phyloP scores from a whole-genome alignment of 345 rosid species.

The Eucalyptus caleyi region DNA sequence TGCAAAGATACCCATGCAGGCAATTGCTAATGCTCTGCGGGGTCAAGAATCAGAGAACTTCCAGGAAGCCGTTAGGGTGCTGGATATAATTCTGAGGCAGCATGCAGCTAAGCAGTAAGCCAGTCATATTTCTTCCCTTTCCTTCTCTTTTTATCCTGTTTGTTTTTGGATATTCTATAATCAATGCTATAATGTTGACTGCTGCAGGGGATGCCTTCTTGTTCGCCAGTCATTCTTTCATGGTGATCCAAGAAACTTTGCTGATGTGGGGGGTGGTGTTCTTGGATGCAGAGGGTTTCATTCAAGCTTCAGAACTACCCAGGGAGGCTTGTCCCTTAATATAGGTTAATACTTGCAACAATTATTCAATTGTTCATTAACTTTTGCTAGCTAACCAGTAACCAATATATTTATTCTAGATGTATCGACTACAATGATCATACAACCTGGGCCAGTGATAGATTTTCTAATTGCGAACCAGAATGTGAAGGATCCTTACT shows the following conservation, averaged over 20 bases:
- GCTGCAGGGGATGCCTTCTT: slow-evolving; percentile 81
- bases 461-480: slow-evolving; percentile 72
- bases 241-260: slow-evolving; percentile 57
- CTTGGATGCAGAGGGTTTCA: slow-evolving; percentile 80
- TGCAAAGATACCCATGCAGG: slow-evolving; percentile 72
- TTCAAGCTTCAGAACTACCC: slow-evolving; percentile 76
- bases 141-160: not conserved
- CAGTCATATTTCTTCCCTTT: not conserved
- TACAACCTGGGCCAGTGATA: slow-evolving; percentile 70
- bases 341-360: slow-evolving; percentile 28
- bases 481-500: slow-evolving; percentile 46
- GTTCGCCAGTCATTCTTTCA: slow-evolving; percentile 85
- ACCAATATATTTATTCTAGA: slow-evolving; percentile 17
- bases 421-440: slow-evolving; percentile 87
- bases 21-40: slow-evolving; percentile 67
- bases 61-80: slow-evolving; percentile 70
- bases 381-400: not conserved
- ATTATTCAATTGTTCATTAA: not conserved
- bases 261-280: slow-evolving; percentile 72
- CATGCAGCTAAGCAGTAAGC: slow-evolving; percentile 86
- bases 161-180: not conserved
- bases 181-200: not conserved
- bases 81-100: slow-evolving; percentile 78
- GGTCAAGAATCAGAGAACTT: slow-evolving; percentile 70
- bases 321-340: slow-evolving; percentile 85